A percentile compares a stretch with the other conserved stretches of the same genome.
Evolutionary conservation across 768 basidiomycete genomes (phyloP).

Genomic region (Lentinula boryana): DNA sequence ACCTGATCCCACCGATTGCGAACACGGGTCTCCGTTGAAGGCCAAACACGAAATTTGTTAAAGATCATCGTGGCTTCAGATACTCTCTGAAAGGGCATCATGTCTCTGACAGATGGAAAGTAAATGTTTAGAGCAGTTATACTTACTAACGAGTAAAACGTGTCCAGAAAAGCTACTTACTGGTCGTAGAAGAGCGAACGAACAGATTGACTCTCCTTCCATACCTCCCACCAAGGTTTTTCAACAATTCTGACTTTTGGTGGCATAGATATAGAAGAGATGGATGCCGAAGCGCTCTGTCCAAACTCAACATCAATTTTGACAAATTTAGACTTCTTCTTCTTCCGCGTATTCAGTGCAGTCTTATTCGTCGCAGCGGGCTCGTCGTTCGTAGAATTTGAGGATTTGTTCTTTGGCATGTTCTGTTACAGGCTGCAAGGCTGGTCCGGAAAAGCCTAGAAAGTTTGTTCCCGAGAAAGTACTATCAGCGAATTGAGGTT

Average conservation of each 20-base stretch:
- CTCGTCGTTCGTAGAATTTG: not conserved
- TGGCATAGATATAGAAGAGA: not conserved
- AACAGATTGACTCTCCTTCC: not conserved
- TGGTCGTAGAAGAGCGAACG: not conserved
- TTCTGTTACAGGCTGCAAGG: too few relatives aligned
- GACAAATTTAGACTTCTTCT: not conserved
- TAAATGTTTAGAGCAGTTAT: too few relatives aligned
- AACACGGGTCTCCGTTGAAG: not conserved
- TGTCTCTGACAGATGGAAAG: not conserved
- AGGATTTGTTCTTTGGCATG: not conserved
- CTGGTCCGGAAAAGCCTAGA: too few relatives aligned
- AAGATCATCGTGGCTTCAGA: not conserved
- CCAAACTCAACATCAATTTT: not conserved
- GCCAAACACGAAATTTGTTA: conserved; percentile 1
- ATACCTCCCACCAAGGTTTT: conserved; percentile 3
- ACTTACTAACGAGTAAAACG: not conserved
- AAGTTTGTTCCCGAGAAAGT: too few relatives aligned
- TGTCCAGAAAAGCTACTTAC: not conserved
- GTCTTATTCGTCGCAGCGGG: not conserved
- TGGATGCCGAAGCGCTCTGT: not conserved
- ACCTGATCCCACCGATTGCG: conserved; percentile 5
- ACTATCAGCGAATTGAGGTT: too few relatives aligned
- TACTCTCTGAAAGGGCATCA: not conserved
- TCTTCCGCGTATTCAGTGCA: not conserved
- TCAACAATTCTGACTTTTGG: not conserved